Evolutionary conservation across 2,329 filamentous ascomycete genomes (phyloP), one percentile per base, ranked within the genome.

Genomic region (Lasiodiplodia theobromae): DNA sequence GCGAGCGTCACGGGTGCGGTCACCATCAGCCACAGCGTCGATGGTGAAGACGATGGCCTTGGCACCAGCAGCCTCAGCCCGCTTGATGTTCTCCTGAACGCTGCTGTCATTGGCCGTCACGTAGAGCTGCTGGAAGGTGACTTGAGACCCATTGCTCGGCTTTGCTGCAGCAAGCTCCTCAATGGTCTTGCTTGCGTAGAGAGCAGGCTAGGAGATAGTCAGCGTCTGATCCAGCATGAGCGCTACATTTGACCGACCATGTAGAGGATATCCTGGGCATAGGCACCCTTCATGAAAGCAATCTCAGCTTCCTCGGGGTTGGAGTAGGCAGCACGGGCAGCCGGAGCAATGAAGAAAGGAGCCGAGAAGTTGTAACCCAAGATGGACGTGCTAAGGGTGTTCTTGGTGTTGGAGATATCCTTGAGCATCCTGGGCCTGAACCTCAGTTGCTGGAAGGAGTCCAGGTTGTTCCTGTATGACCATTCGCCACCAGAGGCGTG

Each of bases 401-500:
- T 72, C 70, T 82, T 80, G 49, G 80, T 74, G 23, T 78, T 76
- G 44, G 75, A 77, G 67, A 87, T 81, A 71, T 87, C 85, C n/a
- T 81, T 76, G 76, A 88, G 78, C 34, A 83, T 79, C 63, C 84
- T 79, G 10, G 86, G 84, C 58, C 82, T 81, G 54, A 87, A 78
- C 58, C 78, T 78, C 73, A 84, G 85, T 16, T 84, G 81, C 69
- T 81, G 78, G 75, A 81, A 88, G 31, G 83, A 80, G 76, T 88
- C 86, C 5, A 87, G 79, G 76, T 88, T 88, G 75, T 87, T 86
- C 56, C 86, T 81, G 76, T 86, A 87, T 1, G 80, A 78, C 82
- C 83, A 87, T 77, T 87, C 86, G 68, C 85, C 86, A 2, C 80
- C 85, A 4, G 85, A 85, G 28, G 85, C 86, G 70, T 85, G 86